A percentile compares a stretch with the other conserved stretches of the same genome.
Conservation (phyloP, 176 grass and related monocot genomes). For the Oryza coarctata region DNA sequence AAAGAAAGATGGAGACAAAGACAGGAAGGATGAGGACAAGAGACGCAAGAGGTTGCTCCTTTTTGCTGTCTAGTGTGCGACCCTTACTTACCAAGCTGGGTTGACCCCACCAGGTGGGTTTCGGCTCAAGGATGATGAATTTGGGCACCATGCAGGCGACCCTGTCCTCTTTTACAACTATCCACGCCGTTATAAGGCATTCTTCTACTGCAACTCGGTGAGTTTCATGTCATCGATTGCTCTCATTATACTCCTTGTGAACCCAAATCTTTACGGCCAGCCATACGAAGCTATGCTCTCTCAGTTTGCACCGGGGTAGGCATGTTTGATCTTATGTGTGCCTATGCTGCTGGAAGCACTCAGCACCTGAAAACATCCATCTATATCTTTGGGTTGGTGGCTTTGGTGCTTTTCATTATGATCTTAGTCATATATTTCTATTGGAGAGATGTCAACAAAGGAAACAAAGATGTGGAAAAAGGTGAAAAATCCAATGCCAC, state of each 20-base stretch:
- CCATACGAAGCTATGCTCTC: slow-evolving; percentile 1
- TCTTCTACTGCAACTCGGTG: slow-evolving; percentile 42
- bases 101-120: slow-evolving; percentile 21
- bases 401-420: neutral
- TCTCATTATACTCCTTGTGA: slow-evolving; percentile 31
- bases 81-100: slow-evolving; percentile 38
- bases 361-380: neutral
- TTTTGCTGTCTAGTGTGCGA: neutral
- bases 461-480: neutral
- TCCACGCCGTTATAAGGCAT: slow-evolving; percentile 13
- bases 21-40: neutral
- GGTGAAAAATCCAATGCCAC: neutral
- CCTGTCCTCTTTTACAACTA: neutral
- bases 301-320: neutral
- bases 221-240: slow-evolving; percentile 35
- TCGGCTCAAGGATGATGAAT: neutral
- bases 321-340: neutral
- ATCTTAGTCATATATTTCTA: neutral
- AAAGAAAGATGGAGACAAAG: neutral
- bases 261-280: neutral
- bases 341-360: neutral
- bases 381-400: neutral
- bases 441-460: neutral
- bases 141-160: neutral
- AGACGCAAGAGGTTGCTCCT: slow-evolving; percentile 24